These are phyloP conservation scores for Chalciporus sp. DNA, from an alignment of 1,284 basidiomycete genomes.

Conservation along the genomic window DNA sequence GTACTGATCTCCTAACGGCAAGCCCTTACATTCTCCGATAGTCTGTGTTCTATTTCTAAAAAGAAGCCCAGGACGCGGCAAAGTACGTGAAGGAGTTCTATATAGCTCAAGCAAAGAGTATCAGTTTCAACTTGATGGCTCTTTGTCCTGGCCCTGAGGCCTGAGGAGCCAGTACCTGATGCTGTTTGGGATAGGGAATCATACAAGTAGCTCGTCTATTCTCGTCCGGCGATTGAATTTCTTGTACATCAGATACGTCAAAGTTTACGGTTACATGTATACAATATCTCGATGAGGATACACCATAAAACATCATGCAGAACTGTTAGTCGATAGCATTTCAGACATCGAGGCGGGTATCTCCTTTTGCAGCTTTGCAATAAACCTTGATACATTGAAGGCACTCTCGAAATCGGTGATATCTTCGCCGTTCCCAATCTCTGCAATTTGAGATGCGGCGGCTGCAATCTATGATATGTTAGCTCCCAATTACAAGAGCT, in stretches of 20 bases:
- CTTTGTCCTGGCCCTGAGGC: conserved; percentile 36
- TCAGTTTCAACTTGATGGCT: conserved; percentile 60
- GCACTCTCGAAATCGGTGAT: conserved; percentile 34
- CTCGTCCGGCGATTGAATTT: not conserved
- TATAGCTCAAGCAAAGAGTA: conserved; percentile 53
- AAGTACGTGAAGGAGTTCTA: conserved; percentile 68
- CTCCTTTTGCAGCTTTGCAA: conserved; percentile 35
- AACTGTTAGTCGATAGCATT: conserved; percentile 22
- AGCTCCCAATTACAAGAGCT: not conserved
- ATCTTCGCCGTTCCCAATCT: conserved; percentile 36
- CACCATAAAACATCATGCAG: not conserved
- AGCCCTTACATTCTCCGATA: not conserved
- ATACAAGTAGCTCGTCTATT: conserved; percentile 7
- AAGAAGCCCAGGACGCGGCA: conserved; percentile 59
- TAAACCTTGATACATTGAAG: conserved; percentile 36
- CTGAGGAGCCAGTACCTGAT: too few species aligned
- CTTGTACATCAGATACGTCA: conserved; percentile 16
- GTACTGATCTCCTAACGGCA: conserved; percentile 62
- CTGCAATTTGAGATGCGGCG: conserved; percentile 32
- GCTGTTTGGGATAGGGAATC: too few species aligned
- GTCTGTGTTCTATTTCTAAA: not conserved
- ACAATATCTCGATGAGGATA: not conserved
- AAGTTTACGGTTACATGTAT: not conserved
- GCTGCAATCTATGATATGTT: conserved; percentile 29
- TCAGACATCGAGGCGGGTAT: conserved; percentile 35